These are phyloP conservation scores for Aspergillus terreus DNA, from an alignment of 2,329 filamentous ascomycete genomes.

Conservation along the genomic window DNA sequence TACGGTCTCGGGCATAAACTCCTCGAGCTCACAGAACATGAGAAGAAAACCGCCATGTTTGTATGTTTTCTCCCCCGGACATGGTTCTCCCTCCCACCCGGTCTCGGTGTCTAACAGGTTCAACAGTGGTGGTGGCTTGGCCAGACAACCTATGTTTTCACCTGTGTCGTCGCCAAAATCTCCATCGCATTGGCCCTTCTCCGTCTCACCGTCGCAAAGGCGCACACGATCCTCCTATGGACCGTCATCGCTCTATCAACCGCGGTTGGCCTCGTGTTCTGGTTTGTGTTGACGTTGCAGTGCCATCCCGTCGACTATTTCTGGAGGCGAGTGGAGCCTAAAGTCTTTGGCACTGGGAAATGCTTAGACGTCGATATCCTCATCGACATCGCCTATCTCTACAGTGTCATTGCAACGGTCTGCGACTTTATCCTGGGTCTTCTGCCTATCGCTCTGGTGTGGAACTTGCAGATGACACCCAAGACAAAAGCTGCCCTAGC, in stretches of 20 bases:
- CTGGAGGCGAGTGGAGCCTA: constrained; percentile 38
- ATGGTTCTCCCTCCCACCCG: background rate
- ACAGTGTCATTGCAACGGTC: constrained; percentile 46
- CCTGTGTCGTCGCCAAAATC: constrained; percentile 48
- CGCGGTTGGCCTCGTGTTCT: constrained; percentile 46
- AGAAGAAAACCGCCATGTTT: constrained; percentile 31
- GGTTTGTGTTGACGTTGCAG: constrained; percentile 52
- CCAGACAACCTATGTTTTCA: constrained; percentile 52
- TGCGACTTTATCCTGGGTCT: constrained; percentile 54
- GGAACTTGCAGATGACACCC: constrained; percentile 52
- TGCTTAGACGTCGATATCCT: constrained; percentile 14
- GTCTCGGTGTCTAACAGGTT: constrained; percentile 1
- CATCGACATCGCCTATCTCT: constrained; percentile 46
- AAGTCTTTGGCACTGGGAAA: background rate
- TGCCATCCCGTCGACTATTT: constrained; percentile 52
- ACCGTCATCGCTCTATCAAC: constrained; percentile 45
- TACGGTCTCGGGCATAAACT: constrained; percentile 30
- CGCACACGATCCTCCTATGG: constrained; percentile 47
- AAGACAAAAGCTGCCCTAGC: constrained; percentile 52
- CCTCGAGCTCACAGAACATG: constrained; percentile 11
- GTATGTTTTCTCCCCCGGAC: constrained; percentile 17
- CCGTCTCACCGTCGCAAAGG: constrained; percentile 45
- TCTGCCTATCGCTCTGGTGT: constrained; percentile 53
- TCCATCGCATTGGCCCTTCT: constrained; percentile 54
- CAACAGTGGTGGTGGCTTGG: constrained; percentile 52